Base-by-base conservation (phyloP, 2,329 filamentous ascomycete species). In the Cryphonectria nitschkei region DNA sequence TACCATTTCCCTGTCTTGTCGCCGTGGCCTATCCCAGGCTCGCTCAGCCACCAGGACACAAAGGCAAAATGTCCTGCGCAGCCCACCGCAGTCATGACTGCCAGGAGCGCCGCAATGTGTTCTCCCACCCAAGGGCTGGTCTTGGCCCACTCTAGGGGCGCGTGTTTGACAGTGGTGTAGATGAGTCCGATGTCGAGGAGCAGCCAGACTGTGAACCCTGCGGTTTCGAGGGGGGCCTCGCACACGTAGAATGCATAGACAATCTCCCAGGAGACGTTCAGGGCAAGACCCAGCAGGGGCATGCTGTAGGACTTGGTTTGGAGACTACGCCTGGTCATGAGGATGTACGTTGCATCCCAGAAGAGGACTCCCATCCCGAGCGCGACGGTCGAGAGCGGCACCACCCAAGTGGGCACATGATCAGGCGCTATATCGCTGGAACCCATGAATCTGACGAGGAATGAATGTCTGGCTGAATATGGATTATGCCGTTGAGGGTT, bases 231-330 rank as follows among this genome's bases (percentile, higher is more conserved):
- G 1, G 76, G 74, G 5, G 78, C 76, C 71, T 86, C 84, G 70
- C 81, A 79, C 22, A 87, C 83, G 73, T 80, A 84, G 34, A 85
- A 77, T 2, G 81, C 81, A 76, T 84, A 86, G 68, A 88, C 78
- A 2, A 85, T 76, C 75, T 88, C 85, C 85, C 86, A 87, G 1
- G 82, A 82, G 46, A 87, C 80, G 71, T 88, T 87, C 75, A 84
- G 75, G 19, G 82, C 81, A 13, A 87, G 82, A 0, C 83, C 81
- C 65, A 86, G 75, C 14, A 87, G 75, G 0, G 86, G 85, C 77
- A 87, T 84, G 50, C 84, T 81, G 73, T 85, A 87, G 5, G 83
- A 83, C 52, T 80, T 79, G 26, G 84, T 85, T 66, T 76, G 77
- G n/a, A 85, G 75, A 1, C 83, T 83, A 68, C 84, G 82, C 1